Evolutionary conservation across 129 eudicot species (phyloP).

Genomic region (Gnaphalium uliginosum): DNA sequence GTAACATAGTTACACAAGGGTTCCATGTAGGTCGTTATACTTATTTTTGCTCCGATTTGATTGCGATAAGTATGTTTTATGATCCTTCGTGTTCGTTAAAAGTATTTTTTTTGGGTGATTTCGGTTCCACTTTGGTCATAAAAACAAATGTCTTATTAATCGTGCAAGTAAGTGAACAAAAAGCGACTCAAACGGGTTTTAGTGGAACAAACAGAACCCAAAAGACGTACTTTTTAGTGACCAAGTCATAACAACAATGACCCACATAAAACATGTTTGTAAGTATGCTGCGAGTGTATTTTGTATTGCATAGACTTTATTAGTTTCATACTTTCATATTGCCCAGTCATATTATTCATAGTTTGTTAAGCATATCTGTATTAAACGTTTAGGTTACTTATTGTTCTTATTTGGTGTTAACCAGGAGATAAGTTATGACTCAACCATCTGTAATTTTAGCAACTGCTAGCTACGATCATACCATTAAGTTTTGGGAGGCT

Average conservation of each 20-base stretch:
- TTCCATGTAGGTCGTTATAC: no score
- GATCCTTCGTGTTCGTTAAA: background rate
- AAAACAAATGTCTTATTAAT: background rate
- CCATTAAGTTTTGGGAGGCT: slow-evolving; percentile 97
- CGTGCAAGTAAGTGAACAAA: background rate
- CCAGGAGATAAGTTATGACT: slow-evolving; percentile 48
- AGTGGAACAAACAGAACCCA: background rate
- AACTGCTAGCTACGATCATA: slow-evolving; percentile 99
- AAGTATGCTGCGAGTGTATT: background rate
- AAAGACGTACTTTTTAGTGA: background rate
- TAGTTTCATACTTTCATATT: background rate
- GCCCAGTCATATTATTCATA: background rate
- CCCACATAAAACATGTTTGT: no score
- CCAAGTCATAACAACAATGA: background rate
- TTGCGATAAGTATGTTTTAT: background rate
- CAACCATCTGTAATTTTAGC: slow-evolving; percentile 90
- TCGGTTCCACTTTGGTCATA: background rate
- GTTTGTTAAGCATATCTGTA: background rate
- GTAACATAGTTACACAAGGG: background rate
- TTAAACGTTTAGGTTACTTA: background rate
- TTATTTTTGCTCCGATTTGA: background rate
- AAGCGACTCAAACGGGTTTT: background rate
- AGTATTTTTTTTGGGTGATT: background rate
- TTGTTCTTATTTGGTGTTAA: slow-evolving; percentile 14
- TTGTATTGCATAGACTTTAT: background rate